Base-by-base conservation (phyloP, 148 eudicot genomes). In the Camellia lanceoleosa region DNA sequence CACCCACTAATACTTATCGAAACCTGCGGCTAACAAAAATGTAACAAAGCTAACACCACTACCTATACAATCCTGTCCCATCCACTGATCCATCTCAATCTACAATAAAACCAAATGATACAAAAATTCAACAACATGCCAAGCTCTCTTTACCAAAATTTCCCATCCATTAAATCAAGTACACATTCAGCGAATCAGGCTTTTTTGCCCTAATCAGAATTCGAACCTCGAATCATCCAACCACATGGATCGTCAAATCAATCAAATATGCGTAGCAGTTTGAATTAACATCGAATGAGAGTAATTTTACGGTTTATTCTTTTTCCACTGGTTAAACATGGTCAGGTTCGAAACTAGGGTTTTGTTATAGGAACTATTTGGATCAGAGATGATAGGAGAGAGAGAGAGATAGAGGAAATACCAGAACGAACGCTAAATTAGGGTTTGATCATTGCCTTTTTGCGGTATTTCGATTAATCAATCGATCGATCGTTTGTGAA, bases 31-130 rank as follows among this genome's bases (percentile, higher is more conserved):
- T 71, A 20, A 79, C 70, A 23, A 23, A 69, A 16, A 20, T 6
- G 6, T 10, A 69, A 75, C 19, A 0, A 64, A 54, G 30, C 74
- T 42, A 68, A 10, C 20, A 73, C 46, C 78, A 64, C 62, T 41
- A 58, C 42, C 51, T 42, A 14, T 65, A 65, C 55, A 68, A 76
- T 15, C 79, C 69, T 44, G 42, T 18, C 44, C 38, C 42, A 5
- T 15, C 46, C 62, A 23, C 59, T 58, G 81, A 74, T 70, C 80
- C 68, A 75, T 47, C 73, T 83, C 73, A 80, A 83, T 59, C 82
- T 60, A 74, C 69, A 69, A 12, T 20, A 46, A 68, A 83, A 61
- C 72, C 46, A 77, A 51, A 23, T 1, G 15, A 66, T 1, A 41
- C 51, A 54, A 66, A 77, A 62, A 77, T 49, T 42, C 72, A 51